Percentiles rank a stretch among this genome's conserved stretches.
These are phyloP conservation scores for Penicillium paneum DNA, from an alignment of 2,329 filamentous ascomycete genomes.

Conservation along the genomic window DNA sequence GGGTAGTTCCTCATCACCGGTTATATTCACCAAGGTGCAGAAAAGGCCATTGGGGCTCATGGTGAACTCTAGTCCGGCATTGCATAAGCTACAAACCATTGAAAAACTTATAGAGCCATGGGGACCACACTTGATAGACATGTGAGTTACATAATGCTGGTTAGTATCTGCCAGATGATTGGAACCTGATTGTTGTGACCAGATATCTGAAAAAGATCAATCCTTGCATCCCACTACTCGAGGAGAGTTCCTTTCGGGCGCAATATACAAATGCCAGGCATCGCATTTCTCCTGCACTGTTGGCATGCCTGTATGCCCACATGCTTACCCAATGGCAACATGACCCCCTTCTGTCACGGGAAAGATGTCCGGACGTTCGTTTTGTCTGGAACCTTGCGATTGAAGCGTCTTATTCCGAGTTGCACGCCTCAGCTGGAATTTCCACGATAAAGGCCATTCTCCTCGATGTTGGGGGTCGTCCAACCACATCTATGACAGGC, in stretches of 20 bases:
- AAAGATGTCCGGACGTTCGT: constrained; percentile 49
- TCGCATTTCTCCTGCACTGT: constrained; percentile 51
- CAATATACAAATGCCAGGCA: constrained; percentile 44
- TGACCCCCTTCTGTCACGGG: constrained; percentile 32
- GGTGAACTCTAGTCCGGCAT: constrained; percentile 1
- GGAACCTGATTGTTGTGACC: neutral
- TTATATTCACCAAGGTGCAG: constrained; percentile 20
- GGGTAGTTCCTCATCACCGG: constrained; percentile 18
- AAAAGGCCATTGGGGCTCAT: constrained; percentile 9
- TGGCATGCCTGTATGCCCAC: constrained; percentile 53
- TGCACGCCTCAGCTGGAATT: constrained; percentile 53
- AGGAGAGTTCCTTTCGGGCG: constrained; percentile 48
- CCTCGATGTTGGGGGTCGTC: constrained; percentile 55
- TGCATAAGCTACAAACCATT: constrained; percentile 37
- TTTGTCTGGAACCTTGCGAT: constrained; percentile 59
- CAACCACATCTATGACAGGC: constrained; percentile 54
- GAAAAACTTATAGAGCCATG: constrained; percentile 47
- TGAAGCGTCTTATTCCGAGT: constrained; percentile 54
- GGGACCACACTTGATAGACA: neutral
- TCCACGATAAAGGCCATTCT: constrained; percentile 54
- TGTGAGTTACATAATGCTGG: neutral
- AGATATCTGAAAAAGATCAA: constrained; percentile 53
- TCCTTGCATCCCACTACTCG: constrained; percentile 53
- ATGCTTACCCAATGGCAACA: constrained; percentile 52
- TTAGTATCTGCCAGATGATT: neutral